Percentiles rank a stretch among this genome's conserved stretches.
These are phyloP conservation scores for Boletus coccyginus DNA, from an alignment of 768 basidiomycete genomes.

Conservation along the genomic window DNA sequence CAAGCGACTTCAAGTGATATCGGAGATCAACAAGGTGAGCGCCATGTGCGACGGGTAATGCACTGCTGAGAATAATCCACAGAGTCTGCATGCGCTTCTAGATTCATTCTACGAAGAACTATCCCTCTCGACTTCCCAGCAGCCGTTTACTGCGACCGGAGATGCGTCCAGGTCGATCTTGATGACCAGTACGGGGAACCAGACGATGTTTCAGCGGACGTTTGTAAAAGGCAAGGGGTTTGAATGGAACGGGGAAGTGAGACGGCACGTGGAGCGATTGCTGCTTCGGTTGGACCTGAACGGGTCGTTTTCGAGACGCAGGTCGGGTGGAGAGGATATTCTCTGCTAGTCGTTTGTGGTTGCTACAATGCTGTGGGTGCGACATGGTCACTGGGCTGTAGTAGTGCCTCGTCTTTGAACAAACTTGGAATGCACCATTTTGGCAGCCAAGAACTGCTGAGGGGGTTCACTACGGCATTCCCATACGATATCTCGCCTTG, in stretches of 20 bases:
- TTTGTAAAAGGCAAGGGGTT: constrained; percentile 49
- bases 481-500: constrained; percentile 33
- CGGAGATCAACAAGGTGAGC: constrained; percentile 73
- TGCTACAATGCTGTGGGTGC: no score
- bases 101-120: constrained; percentile 81
- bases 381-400: constrained; percentile 15
- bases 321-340: constrained; percentile 7
- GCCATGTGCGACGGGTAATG: background rate
- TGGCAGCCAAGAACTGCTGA: constrained; percentile 74
- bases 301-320: constrained; percentile 61
- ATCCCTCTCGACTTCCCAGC: constrained; percentile 71
- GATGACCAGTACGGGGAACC: constrained; percentile 54
- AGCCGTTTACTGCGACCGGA: constrained; percentile 56
- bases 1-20: constrained; percentile 64
- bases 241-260: constrained; percentile 65
- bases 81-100: constrained; percentile 68
- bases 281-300: constrained; percentile 85
- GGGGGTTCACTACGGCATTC: constrained; percentile 80
- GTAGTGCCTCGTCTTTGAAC: constrained; percentile 47
- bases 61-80: background rate
- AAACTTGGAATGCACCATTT: constrained; percentile 61
- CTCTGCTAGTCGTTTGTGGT: background rate
- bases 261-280: constrained; percentile 79
- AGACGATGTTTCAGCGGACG: constrained; percentile 44
- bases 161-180: constrained; percentile 73